These are phyloP conservation scores for Yarrowia sp. DNA, from an alignment of 805 yeast genomes.

Conservation along the genomic window DNA sequence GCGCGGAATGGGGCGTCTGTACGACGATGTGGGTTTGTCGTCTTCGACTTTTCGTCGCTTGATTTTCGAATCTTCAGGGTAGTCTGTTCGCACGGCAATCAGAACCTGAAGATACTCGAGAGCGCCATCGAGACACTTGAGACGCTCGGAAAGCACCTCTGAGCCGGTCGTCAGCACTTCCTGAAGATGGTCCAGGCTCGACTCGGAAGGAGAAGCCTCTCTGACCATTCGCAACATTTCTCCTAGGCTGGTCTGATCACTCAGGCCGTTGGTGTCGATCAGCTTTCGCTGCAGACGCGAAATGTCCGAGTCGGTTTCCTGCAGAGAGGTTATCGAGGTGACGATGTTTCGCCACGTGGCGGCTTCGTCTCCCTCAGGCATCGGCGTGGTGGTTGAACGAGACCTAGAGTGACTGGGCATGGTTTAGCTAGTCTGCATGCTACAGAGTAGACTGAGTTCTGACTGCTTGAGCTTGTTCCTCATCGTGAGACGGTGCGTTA, in stretches of 20 bases:
- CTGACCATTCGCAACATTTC: slow-evolving; percentile 6
- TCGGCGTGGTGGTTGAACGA: slow-evolving; percentile 23
- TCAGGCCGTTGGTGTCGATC: slow-evolving; percentile 9
- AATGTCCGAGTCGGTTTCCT: slow-evolving; percentile 17
- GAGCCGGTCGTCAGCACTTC: slow-evolving; percentile 10
- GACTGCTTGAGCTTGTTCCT: neutral
- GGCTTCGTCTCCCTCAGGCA: slow-evolving; percentile 24
- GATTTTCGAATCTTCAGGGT: slow-evolving; percentile 5
- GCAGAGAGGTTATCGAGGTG: slow-evolving; percentile 10
- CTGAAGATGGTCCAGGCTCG: neutral
- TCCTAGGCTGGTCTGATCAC: slow-evolving; percentile 5
- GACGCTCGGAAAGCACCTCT: slow-evolving; percentile 19
- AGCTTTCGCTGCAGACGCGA: slow-evolving; percentile 11
- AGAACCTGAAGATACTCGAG: slow-evolving; percentile 16
- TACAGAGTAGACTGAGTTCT: slow-evolving; percentile 18
- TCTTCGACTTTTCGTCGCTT: slow-evolving; percentile 20
- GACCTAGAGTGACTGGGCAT: slow-evolving; percentile 24
- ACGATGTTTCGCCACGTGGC: slow-evolving; percentile 19
- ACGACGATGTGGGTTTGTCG: neutral
- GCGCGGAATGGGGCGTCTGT: neutral
- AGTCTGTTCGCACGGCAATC: slow-evolving; percentile 17
- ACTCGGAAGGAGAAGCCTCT: slow-evolving; percentile 12
- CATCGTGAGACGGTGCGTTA: neutral
- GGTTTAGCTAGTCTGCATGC: slow-evolving; percentile 14
- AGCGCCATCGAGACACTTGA: slow-evolving; percentile 15